Evolutionary conservation across 352 stramenopile species (phyloP).

Genomic region (Globisporangium cystogenes): DNA sequence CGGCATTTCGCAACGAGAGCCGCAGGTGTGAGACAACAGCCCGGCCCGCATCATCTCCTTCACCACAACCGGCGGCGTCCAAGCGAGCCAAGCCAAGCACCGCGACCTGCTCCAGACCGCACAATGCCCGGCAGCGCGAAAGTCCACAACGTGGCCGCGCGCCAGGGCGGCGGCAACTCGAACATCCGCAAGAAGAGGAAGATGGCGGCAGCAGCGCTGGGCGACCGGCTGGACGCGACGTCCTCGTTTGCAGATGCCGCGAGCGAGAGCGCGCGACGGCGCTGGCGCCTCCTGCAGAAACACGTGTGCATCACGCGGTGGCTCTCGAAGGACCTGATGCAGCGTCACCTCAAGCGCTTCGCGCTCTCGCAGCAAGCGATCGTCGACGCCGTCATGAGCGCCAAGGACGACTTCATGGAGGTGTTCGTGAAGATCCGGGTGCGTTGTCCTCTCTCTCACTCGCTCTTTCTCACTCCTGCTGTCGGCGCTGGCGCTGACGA

Average conservation of each 20-base stretch:
- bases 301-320: constrained; percentile 63
- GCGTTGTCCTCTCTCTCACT: no score
- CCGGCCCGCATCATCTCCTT: neutral
- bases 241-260: constrained; percentile 11
- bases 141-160: constrained; percentile 11
- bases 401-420: constrained; percentile 40
- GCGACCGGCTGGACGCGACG: neutral
- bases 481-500: no score
- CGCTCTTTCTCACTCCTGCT: no score
- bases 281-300: constrained; percentile 54
- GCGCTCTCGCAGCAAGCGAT: constrained; percentile 43
- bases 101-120: neutral
- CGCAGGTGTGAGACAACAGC: constrained; percentile 1
- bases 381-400: constrained; percentile 36
- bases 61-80: neutral
- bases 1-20: neutral
- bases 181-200: constrained; percentile 13
- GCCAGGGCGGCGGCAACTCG: neutral
- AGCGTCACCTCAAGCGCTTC: constrained; percentile 44
- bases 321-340: constrained; percentile 44
- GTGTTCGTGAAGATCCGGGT: constrained; percentile 45
- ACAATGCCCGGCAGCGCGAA: constrained; percentile 9
- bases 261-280: constrained; percentile 28
- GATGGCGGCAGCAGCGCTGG: constrained; percentile 4
- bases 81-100: neutral